A percentile compares a stretch with the other conserved stretches of the same genome.
These are phyloP conservation scores for Amanita inopinata DNA, from an alignment of 768 basidiomycete species.

Conservation along the genomic window DNA sequence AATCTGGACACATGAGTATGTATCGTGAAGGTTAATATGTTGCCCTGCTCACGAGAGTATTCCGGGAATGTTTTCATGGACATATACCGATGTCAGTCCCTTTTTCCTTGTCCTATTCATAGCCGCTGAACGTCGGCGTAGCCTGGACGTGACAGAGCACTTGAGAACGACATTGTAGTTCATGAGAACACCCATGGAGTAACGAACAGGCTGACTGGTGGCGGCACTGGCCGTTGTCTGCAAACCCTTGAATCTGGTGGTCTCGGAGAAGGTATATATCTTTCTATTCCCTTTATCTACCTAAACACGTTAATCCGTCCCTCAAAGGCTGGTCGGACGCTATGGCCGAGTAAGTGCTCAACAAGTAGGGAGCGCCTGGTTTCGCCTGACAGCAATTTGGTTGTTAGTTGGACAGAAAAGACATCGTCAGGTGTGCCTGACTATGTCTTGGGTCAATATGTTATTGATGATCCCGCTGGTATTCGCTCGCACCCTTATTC, in stretches of 20 bases:
- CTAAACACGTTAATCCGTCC: too few species aligned
- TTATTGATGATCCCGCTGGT: conserved; percentile 35
- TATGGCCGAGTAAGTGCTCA: conserved; percentile 27
- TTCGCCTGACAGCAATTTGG: not conserved
- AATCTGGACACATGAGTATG: conserved; percentile 13
- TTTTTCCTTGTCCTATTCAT: not conserved
- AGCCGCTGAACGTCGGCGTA: too few species aligned
- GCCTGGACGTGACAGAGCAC: conserved; percentile 21
- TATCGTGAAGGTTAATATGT: not conserved
- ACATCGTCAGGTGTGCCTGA: conserved; percentile 26
- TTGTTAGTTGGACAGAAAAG: conserved; percentile 29
- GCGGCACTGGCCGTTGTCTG: conserved; percentile 49
- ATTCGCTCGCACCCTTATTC: conserved; percentile 51
- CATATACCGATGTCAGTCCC: conserved; percentile 18
- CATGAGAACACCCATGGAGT: too few species aligned
- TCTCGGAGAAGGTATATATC: conserved; percentile 64
- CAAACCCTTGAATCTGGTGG: conserved; percentile 55
- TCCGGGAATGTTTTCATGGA: conserved; percentile 25
- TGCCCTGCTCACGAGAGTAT: not conserved
- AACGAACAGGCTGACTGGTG: conserved; percentile 42
- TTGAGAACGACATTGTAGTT: too few species aligned
- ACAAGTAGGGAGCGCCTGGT: not conserved
- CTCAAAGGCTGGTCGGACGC: conserved; percentile 63
- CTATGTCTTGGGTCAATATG: too few species aligned
- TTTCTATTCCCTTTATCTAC: too few species aligned